Percentiles rank a stretch among this genome's conserved stretches.
phyloP scores from a whole-genome alignment of 257 asterid species.

The Solanum appendiculatum region DNA sequence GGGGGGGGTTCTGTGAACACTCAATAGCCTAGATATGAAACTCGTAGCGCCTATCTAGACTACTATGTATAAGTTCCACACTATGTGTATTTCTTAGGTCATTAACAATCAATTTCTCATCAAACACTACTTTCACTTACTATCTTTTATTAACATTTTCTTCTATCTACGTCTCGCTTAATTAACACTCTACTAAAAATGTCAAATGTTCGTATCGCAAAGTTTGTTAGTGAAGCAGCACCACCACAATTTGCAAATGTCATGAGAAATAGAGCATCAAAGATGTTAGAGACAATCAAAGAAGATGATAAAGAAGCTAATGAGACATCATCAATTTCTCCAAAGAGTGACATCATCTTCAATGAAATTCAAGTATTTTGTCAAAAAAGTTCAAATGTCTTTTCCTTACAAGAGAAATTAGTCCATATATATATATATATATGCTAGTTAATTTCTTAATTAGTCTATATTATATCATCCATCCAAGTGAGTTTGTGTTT shows the following conservation, averaged over 20 bases:
- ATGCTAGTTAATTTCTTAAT: background rate
- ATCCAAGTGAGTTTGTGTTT: background rate
- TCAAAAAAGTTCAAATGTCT: background rate
- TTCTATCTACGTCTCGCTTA: background rate
- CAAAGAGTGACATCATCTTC: background rate
- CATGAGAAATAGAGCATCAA: constrained; percentile 38
- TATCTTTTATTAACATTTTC: too few relatives aligned
- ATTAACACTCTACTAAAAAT: constrained; percentile 7
- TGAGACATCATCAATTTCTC: constrained; percentile 2
- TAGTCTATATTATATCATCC: background rate
- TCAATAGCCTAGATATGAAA: background rate
- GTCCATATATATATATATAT: background rate
- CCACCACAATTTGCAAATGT: constrained; percentile 49
- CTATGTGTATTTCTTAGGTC: background rate
- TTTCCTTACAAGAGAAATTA: background rate
- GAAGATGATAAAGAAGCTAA: constrained; percentile 52
- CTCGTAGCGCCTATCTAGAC: background rate
- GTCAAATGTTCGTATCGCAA: constrained; percentile 45
- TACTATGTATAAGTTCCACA: constrained; percentile 10
- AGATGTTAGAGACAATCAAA: constrained; percentile 57
- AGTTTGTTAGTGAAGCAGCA: constrained; percentile 46
- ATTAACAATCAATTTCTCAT: background rate
- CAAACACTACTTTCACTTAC: background rate
- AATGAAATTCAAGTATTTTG: constrained; percentile 1
- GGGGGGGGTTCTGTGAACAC: background rate